Evolutionary conservation across 2,329 filamentous ascomycete species (phyloP), one percentile per base, ranked within the genome.

Genomic region (Sporothrix globosa): DNA sequence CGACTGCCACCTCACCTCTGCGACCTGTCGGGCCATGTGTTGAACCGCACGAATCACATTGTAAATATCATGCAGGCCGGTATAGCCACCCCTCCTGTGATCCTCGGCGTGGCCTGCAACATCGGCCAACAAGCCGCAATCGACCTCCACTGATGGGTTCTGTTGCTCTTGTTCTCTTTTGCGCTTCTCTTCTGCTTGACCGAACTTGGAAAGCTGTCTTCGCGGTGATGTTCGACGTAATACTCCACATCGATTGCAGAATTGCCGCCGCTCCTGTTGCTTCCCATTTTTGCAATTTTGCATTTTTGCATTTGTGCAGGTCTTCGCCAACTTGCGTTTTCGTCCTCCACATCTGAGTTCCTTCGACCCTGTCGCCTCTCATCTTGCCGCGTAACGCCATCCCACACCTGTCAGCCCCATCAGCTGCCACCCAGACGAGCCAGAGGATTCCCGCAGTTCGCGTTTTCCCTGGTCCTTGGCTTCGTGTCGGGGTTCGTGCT

Each of bases 391-490:
- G 34, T 44, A 44, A 41, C 56, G 24, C 56, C 56, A 41, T 10
- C 30, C 27, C 56, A 61, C 34, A 41, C 34, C 34, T 61, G 56
- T 61, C 56, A 61, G 56, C 56, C 56, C 56, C 34, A 39, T 44
- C 56, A 44, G 56, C 56, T 39, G 56, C 56, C 56, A 60, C 34
- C 56, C 19, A 14, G 27, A 17, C 44, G 44, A 34, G 7, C 5
- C 5, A 34, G 34, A 34, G 34, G 34, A 34, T 34, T 34, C 34
- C 34, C 34, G 34, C 34, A 34, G 4, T 34, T 61, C 9, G 1
- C 24, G 2, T 54, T 61, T 14, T 41, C 53, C 11, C 21, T 60
- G 34, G 4, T 41, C 41, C 56, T 41, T 61, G 39, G 34, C n/a
- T 44, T 60, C 34, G 30, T 21, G 2, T 39, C 27, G 3, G 56